phyloP scores from a whole-genome alignment of 2,329 filamentous ascomycete species.

The Pseudogymnoascus sp. region DNA sequence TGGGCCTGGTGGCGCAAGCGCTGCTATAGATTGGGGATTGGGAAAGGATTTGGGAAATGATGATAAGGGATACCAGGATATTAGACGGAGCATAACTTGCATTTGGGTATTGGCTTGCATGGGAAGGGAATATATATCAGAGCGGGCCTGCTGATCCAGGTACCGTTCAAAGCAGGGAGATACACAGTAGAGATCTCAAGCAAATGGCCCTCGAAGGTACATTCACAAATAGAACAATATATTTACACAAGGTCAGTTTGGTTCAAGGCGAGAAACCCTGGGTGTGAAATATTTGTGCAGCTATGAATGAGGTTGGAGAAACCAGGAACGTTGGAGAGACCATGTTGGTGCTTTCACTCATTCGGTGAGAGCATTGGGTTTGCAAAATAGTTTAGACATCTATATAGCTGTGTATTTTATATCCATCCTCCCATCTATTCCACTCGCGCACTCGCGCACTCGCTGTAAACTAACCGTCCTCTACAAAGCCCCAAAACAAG shows the following conservation, averaged over 20 bases:
- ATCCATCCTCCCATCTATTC: background rate
- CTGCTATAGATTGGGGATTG: background rate
- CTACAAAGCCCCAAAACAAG: background rate
- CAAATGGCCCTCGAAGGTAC: background rate
- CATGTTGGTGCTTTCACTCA: background rate
- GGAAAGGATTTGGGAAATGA: background rate
- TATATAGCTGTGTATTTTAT: conserved; percentile 2
- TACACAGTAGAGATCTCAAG: background rate
- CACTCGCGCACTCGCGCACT: background rate
- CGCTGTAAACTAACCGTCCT: background rate
- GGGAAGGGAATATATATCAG: background rate
- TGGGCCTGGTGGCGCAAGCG: background rate
- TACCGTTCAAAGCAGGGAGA: background rate
- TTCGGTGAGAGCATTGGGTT: background rate
- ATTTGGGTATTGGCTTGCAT: background rate
- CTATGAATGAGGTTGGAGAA: background rate
- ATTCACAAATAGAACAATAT: background rate
- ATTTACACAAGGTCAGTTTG: background rate
- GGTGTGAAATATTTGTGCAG: background rate
- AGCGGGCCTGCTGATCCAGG: background rate
- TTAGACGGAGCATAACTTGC: background rate
- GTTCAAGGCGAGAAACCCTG: background rate
- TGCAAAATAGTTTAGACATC: background rate
- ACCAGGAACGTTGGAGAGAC: background rate
- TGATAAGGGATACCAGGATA: background rate